Evolutionary conservation across 768 basidiomycete genomes (phyloP).

Genomic region (Leccinum barrowsii): DNA sequence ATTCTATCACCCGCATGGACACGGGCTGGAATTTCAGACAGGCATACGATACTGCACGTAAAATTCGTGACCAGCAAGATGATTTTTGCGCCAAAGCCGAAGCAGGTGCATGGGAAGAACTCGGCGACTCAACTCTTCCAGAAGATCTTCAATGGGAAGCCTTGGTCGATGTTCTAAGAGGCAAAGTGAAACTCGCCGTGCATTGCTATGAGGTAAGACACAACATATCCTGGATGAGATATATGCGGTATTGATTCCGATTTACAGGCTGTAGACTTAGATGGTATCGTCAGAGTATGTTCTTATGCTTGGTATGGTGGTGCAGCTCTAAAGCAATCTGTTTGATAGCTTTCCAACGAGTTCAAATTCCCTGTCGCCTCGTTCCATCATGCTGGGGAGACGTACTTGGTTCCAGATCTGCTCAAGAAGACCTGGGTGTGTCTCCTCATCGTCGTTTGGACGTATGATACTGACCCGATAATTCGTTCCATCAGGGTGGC

Average conservation of each 20-base stretch:
- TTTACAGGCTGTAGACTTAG: slow-evolving; percentile 61
- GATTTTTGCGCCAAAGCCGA: slow-evolving; percentile 64
- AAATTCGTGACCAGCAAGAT: slow-evolving; percentile 68
- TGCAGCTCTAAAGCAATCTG: neutral
- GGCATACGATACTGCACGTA: slow-evolving; percentile 75
- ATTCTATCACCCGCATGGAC: slow-evolving; percentile 68
- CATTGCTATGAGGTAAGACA: slow-evolving; percentile 37
- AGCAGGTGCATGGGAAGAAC: slow-evolving; percentile 36
- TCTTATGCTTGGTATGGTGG: neutral
- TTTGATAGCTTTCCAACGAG: slow-evolving; percentile 67
- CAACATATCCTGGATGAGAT: neutral
- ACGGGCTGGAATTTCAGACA: slow-evolving; percentile 71
- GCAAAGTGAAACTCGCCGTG: slow-evolving; percentile 53
- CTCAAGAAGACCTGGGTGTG: slow-evolving; percentile 66
- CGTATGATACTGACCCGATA: neutral
- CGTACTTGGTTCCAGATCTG: slow-evolving; percentile 76
- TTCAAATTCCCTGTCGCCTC: slow-evolving; percentile 78
- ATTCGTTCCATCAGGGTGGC: slow-evolving; percentile 40
- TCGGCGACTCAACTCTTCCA: slow-evolving; percentile 41
- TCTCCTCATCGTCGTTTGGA: neutral
- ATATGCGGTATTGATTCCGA: neutral
- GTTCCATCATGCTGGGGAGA: slow-evolving; percentile 78
- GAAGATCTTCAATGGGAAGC: slow-evolving; percentile 74
- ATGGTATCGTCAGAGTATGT: slow-evolving; percentile 64
- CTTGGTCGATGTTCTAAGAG: slow-evolving; percentile 72